Percentiles rank a stretch among this genome's conserved stretches.
These are phyloP conservation scores for Sarcocystis neurona DNA, from an alignment of 169 alveolate genomes.

Conservation along the genomic window DNA sequence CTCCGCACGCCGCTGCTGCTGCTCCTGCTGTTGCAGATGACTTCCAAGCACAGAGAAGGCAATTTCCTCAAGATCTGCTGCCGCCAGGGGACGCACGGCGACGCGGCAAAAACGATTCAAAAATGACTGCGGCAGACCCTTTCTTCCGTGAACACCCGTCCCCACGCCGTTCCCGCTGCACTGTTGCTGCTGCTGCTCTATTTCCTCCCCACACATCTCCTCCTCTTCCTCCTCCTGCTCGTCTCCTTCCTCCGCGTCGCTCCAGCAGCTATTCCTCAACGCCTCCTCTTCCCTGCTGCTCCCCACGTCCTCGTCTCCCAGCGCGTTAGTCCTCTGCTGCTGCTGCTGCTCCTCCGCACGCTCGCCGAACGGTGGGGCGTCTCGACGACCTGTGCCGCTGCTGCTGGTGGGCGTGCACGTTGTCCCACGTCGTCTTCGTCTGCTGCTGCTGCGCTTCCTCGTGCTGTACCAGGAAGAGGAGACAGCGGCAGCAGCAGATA, in stretches of 20 bases:
- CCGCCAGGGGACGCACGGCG: conserved; percentile 71
- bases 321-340: not conserved
- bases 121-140: conserved; percentile 98
- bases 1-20: conserved; percentile 26
- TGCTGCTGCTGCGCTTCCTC: not conserved
- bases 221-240: not conserved
- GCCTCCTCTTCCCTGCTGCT: not conserved
- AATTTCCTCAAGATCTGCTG: conserved; percentile 54
- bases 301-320: not conserved
- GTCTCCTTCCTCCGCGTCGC: not conserved
- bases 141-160: conserved; percentile 94
- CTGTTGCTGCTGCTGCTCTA: not conserved
- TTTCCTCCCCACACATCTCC: not conserved
- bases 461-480: not conserved
- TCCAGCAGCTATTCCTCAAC: not conserved
- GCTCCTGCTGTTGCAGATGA: conserved; percentile 4
- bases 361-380: no score
- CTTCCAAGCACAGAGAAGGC: conserved; percentile 34
- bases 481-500: conserved; percentile 72
- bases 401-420: no score
- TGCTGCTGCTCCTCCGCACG: conserved; percentile 24
- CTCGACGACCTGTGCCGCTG: no score
- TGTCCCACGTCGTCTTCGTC: no score
- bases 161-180: not conserved
- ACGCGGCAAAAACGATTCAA: conserved; percentile 97